Evolutionary conservation across 306 rosid species (phyloP), one percentile per base, ranked within the genome.

Genomic region (Vachellia pachyceras): DNA sequence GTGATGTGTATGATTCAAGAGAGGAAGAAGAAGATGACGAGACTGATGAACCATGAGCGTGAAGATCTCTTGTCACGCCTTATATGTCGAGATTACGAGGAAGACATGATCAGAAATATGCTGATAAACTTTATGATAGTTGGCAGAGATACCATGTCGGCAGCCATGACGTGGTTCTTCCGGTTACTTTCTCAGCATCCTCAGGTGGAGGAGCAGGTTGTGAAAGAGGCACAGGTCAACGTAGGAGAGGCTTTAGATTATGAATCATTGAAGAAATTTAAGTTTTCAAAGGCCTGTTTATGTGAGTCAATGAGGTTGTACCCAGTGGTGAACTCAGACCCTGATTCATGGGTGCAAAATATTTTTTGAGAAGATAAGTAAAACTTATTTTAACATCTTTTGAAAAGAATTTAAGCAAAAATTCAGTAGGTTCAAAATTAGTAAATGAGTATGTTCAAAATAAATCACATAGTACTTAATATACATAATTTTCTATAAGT

Each of bases 111-210:
- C 0, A 87, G 94, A 46, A 97, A 94, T 69, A 91, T 90, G 92
- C 76, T 86, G 61, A 92, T 92, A 84, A 94, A 89, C 74, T 94
- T 94, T 78, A 85, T 94, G 50, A 77, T 94, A 94, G 98, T 97
- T 4, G 98, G 98, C 76, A 87, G 90, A 65, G 98, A 94, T 88
- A 94, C 97, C 0, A 92, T 97, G 12, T 94, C 97, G 23, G 90
- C 97, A 0, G 97, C 97, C 1, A 84, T 94, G 90, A 94, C 97
- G 74, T 92, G 97, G 98, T 86, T 94, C 76, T 92, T 94, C 73
- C 91, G 97, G 97, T 60, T 90, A 20, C 83, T 94, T 29, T 91
- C 95, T 10, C 73, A 44, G 60, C 77, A 90, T 46, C 80, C 85
- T 3, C 6, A 69, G 5, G 50, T 83, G 15, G 91, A 90, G 79